Conservation (phyloP, 495 filamentous ascomycete genomes). For the Cairneyella variabilis region DNA sequence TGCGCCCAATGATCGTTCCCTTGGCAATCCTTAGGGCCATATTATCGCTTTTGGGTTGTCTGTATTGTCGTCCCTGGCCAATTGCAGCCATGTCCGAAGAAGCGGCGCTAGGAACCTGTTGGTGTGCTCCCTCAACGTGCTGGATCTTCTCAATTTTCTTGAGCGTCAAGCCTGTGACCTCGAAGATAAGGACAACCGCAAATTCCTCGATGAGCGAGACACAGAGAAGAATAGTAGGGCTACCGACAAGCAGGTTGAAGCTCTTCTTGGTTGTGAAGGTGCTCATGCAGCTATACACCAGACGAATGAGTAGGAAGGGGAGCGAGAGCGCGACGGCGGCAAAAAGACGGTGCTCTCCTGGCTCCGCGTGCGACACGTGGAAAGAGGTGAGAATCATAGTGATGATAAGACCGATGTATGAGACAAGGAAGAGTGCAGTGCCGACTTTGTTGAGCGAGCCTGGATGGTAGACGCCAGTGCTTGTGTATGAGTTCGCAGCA, state of each 20-base stretch:
- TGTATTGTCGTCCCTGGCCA: no score
- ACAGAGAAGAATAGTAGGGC: constrained; percentile 30
- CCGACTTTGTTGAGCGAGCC: constrained; percentile 22
- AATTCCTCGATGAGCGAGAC: constrained; percentile 37
- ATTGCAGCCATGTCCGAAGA: neutral
- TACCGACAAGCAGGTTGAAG: constrained; percentile 32
- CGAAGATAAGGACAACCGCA: constrained; percentile 28
- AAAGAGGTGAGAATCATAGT: constrained; percentile 19
- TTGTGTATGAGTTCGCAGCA: constrained; percentile 8
- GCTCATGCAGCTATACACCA: constrained; percentile 31
- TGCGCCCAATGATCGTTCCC: neutral
- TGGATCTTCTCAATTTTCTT: neutral
- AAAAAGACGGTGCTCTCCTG: constrained; percentile 30
- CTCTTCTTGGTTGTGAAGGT: constrained; percentile 27
- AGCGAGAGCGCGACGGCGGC: constrained; percentile 29
- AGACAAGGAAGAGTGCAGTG: constrained; percentile 21
- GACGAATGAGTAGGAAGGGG: constrained; percentile 33
- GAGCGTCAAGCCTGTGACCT: constrained; percentile 31
- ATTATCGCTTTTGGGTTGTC: neutral
- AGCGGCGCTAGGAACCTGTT: neutral
- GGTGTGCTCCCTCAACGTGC: neutral
- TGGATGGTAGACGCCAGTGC: constrained; percentile 12
- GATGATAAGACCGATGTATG: constrained; percentile 21
- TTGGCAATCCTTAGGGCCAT: neutral
- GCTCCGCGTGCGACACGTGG: constrained; percentile 14